These are phyloP conservation scores for Colletotrichum endophyticum DNA, from an alignment of 2,329 filamentous ascomycete genomes.

Conservation along the genomic window DNA sequence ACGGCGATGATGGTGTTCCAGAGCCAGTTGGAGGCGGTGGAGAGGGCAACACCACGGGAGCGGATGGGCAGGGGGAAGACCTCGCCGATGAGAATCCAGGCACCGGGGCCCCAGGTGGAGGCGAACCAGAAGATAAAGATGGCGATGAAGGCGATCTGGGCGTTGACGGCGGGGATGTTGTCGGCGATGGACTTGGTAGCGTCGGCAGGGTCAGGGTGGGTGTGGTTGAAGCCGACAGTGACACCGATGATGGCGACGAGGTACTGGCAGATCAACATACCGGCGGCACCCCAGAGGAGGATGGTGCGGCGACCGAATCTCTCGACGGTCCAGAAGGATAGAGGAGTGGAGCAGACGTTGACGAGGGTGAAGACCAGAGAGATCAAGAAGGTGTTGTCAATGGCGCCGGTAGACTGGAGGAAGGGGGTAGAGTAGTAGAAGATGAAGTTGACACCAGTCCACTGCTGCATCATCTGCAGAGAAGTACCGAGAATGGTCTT, in stretches of 20 bases:
- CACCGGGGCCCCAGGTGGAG: constrained; percentile 83
- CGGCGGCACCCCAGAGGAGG: constrained; percentile 77
- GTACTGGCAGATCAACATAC: constrained; percentile 89
- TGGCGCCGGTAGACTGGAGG: constrained; percentile 79
- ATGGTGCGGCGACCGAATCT: constrained; percentile 80
- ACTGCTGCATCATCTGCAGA: constrained; percentile 82
- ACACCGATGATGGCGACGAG: constrained; percentile 80
- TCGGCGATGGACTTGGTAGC: constrained; percentile 44
- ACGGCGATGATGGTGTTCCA: constrained; percentile 80
- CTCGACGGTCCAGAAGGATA: constrained; percentile 90
- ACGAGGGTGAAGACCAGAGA: constrained; percentile 86
- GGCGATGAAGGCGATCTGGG: constrained; percentile 86
- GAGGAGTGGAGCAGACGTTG: constrained; percentile 83
- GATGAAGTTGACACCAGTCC: constrained; percentile 91
- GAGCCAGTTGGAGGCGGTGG: constrained; percentile 89
- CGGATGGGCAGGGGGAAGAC: constrained; percentile 90
- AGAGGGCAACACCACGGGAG: constrained; percentile 84
- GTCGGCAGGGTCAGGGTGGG: constrained; percentile 47
- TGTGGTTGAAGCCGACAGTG: constrained; percentile 59
- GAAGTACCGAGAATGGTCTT: constrained; percentile 74
- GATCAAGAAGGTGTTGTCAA: constrained; percentile 81
- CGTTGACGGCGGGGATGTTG: constrained; percentile 64
- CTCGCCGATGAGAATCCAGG: constrained; percentile 86
- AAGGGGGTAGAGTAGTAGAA: constrained; percentile 88
- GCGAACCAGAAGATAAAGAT: constrained; percentile 96